Evolutionary conservation across 2,329 filamentous ascomycete genomes (phyloP).

Genomic region (Spiromastix sp.): DNA sequence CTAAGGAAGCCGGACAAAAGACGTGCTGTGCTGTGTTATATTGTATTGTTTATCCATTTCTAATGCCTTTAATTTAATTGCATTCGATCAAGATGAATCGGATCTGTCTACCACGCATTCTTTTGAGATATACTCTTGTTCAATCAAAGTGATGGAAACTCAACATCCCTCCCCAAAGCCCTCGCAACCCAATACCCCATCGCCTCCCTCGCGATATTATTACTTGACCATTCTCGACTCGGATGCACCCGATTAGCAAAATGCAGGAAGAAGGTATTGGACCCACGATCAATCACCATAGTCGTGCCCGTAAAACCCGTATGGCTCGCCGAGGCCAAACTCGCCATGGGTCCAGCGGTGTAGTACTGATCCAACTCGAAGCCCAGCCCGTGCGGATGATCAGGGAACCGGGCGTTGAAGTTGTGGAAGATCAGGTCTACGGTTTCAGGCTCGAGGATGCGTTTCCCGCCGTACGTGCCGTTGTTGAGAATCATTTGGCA

Average conservation of each 20-base stretch:
- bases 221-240: constrained; percentile 14
- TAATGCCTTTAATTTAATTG: no score
- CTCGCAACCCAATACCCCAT: constrained; percentile 17
- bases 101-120: no score
- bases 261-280: constrained; percentile 17
- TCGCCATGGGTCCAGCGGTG: constrained; percentile 21
- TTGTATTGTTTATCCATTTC: no score
- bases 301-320: constrained; percentile 20
- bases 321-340: constrained; percentile 16
- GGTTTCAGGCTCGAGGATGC: constrained; percentile 17
- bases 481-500: constrained; percentile 31
- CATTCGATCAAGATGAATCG: no score
- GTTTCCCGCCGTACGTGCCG: constrained; percentile 22
- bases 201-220: constrained; percentile 14
- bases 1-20: no score
- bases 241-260: constrained; percentile 19
- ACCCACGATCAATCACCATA: constrained; percentile 16
- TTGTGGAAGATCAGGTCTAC: constrained; percentile 26
- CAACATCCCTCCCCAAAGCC: constrained; percentile 12
- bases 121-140: no score
- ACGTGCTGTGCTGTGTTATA: no score
- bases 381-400: constrained; percentile 19
- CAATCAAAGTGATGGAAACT: constrained; percentile 9
- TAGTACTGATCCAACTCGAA: constrained; percentile 26
- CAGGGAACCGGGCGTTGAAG: constrained; percentile 17